Evolutionary conservation across 148 eudicot species (phyloP).

Genomic region (Rhododendron henanense): DNA sequence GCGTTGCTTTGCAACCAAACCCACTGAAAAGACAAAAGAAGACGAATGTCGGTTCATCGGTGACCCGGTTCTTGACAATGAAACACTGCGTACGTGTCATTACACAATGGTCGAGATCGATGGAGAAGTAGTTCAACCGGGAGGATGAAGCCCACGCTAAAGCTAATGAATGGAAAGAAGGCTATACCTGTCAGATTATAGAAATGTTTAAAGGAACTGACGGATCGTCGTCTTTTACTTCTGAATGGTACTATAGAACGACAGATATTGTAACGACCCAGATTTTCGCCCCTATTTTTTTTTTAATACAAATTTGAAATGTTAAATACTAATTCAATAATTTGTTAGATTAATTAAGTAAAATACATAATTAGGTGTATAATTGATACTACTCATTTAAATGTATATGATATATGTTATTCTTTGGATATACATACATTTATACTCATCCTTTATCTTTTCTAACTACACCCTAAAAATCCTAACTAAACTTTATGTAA

Average conservation of each 20-base stretch:
- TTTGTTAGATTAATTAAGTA: too few species aligned
- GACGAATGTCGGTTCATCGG: not conserved
- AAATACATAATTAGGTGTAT: too few species aligned
- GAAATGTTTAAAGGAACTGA: constrained; percentile 69
- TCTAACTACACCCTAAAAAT: too few species aligned
- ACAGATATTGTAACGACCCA: constrained; percentile 18
- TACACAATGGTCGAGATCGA: constrained; percentile 41
- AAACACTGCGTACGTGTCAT: constrained; percentile 13
- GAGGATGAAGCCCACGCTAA: too few species aligned
- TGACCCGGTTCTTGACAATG: not conserved
- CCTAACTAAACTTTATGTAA: too few species aligned
- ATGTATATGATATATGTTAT: too few species aligned
- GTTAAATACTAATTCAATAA: too few species aligned
- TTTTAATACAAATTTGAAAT: too few species aligned
- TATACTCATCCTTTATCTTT: too few species aligned
- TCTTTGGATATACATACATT: too few species aligned
- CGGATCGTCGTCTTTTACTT: constrained; percentile 39
- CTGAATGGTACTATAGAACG: constrained; percentile 79
- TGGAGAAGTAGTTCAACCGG: constrained; percentile 19
- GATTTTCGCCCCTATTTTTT: too few species aligned
- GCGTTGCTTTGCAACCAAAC: not conserved
- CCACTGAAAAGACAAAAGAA: not conserved
- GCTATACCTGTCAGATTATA: constrained; percentile 51
- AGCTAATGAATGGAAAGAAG: constrained; percentile 3
- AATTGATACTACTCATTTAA: too few species aligned